phyloP scores from a whole-genome alignment of 2,329 filamentous ascomycete genomes.

The Westerdykella sp. region DNA sequence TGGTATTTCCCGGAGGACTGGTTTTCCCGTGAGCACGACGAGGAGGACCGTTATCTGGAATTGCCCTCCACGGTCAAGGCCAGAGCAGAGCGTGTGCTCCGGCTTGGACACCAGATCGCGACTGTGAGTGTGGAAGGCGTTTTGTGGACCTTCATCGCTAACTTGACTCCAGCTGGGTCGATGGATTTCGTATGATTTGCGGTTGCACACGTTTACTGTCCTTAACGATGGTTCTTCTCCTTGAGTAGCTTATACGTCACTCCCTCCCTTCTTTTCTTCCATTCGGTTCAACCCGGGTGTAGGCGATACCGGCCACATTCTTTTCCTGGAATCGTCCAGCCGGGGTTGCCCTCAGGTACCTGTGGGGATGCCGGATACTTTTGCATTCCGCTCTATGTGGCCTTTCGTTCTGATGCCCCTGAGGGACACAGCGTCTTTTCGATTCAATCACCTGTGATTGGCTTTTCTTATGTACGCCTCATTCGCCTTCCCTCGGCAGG shows the following conservation, averaged over 20 bases:
- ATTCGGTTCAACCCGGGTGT: too few relatives aligned
- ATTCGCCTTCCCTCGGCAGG: too few relatives aligned
- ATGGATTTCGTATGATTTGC: conserved; percentile 26
- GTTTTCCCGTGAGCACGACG: conserved; percentile 58
- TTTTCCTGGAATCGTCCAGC: too few relatives aligned
- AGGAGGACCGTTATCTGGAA: conserved; percentile 63
- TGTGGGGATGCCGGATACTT: too few relatives aligned
- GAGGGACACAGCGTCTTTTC: too few relatives aligned
- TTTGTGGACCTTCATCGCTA: not conserved
- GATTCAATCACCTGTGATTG: too few relatives aligned
- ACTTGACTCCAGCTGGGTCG: conserved; percentile 14
- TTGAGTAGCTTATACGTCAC: conserved; percentile 1
- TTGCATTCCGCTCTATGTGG: too few relatives aligned
- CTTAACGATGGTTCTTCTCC: conserved; percentile 4
- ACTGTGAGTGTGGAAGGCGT: conserved; percentile 16
- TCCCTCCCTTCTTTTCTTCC: too few relatives aligned
- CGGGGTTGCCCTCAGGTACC: too few relatives aligned
- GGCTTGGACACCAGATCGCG: conserved; percentile 48
- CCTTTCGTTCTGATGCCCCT: too few relatives aligned
- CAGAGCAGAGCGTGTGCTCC: conserved; percentile 55
- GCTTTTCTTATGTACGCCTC: too few relatives aligned
- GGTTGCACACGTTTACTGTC: conserved; percentile 24
- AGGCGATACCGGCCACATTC: too few relatives aligned
- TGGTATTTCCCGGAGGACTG: conserved; percentile 54
- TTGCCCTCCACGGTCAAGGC: conserved; percentile 52